phyloP scores from a whole-genome alignment of 2,329 filamentous ascomycete genomes.

The Parastagonospora avenae region DNA sequence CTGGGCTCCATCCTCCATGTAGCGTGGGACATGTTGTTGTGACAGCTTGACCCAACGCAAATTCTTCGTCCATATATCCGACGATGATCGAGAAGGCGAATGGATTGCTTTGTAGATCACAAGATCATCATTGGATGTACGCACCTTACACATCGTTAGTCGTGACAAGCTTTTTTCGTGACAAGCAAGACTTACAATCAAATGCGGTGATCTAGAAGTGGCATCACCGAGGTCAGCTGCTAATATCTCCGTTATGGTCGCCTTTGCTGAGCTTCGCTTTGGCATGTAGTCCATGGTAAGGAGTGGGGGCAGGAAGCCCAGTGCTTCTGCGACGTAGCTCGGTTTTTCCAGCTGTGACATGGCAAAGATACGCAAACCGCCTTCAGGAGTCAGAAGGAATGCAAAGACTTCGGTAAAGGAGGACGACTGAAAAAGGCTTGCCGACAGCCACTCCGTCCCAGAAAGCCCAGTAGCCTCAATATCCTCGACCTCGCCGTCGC shows the following conservation, averaged over 20 bases:
- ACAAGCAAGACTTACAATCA: constrained; percentile 67
- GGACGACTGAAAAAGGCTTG: constrained; percentile 78
- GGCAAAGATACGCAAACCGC: constrained; percentile 76
- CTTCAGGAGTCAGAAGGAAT: constrained; percentile 77
- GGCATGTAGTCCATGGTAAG: constrained; percentile 73
- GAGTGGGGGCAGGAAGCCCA: constrained; percentile 77
- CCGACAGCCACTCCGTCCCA: constrained; percentile 77
- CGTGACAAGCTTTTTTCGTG: neutral
- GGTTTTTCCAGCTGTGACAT: constrained; percentile 74
- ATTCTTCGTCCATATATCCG: constrained; percentile 57
- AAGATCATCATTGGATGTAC: constrained; percentile 80
- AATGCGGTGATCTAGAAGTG: constrained; percentile 71
- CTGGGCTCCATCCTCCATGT: constrained; percentile 55
- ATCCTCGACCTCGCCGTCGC: constrained; percentile 83
- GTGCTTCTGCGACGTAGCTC: constrained; percentile 74
- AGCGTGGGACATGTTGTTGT: constrained; percentile 70
- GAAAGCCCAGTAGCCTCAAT: constrained; percentile 67
- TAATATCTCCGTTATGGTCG: constrained; percentile 77
- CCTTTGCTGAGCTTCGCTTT: constrained; percentile 72
- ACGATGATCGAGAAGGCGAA: constrained; percentile 46
- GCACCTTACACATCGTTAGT: constrained; percentile 59
- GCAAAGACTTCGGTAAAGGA: constrained; percentile 65
- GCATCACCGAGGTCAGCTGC: constrained; percentile 84
- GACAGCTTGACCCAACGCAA: constrained; percentile 78
- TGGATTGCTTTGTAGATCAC: constrained; percentile 84